Evolutionary conservation across 1,284 basidiomycete species (phyloP).

Genomic region (Puccinia horiana): DNA sequence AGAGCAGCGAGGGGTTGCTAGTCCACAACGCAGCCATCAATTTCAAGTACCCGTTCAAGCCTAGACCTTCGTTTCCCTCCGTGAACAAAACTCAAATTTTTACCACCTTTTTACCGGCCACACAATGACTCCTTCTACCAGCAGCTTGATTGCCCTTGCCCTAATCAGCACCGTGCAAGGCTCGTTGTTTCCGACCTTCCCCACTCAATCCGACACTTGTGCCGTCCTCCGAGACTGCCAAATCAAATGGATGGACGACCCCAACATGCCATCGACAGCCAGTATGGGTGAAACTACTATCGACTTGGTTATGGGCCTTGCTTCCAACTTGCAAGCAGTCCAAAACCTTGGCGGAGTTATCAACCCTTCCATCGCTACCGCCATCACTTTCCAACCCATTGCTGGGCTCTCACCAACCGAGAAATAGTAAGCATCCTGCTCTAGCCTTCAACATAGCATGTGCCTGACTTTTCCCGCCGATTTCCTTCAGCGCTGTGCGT

Average conservation of each 20-base stretch:
- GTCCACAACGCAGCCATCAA: neutral
- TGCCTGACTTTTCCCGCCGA: neutral
- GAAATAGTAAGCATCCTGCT: slow-evolving; percentile 10
- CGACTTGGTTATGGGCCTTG: slow-evolving; percentile 26
- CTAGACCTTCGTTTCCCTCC: neutral
- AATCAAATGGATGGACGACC: slow-evolving; percentile 45
- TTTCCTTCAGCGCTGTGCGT: slow-evolving; percentile 8
- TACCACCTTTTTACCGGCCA: neutral
- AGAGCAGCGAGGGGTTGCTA: neutral
- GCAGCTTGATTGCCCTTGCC: slow-evolving; percentile 19
- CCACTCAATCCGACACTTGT: slow-evolving; percentile 21
- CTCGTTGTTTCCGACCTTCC: slow-evolving; percentile 26
- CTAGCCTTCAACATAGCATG: neutral
- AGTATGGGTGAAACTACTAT: slow-evolving; percentile 38
- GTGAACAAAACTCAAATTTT: neutral
- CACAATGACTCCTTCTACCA: slow-evolving; percentile 9
- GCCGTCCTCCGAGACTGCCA: slow-evolving; percentile 2
- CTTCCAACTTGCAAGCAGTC: slow-evolving; percentile 31
- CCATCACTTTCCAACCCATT: slow-evolving; percentile 36
- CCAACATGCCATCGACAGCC: slow-evolving; percentile 10
- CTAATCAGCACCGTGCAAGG: slow-evolving; percentile 4
- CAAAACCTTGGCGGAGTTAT: slow-evolving; percentile 31
- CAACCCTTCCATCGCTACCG: slow-evolving; percentile 31
- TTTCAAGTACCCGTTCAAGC: neutral
- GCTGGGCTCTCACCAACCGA: neutral